Evolutionary conservation across 441 rosid genomes (phyloP).

Genomic region (Populus trichocarpa): DNA sequence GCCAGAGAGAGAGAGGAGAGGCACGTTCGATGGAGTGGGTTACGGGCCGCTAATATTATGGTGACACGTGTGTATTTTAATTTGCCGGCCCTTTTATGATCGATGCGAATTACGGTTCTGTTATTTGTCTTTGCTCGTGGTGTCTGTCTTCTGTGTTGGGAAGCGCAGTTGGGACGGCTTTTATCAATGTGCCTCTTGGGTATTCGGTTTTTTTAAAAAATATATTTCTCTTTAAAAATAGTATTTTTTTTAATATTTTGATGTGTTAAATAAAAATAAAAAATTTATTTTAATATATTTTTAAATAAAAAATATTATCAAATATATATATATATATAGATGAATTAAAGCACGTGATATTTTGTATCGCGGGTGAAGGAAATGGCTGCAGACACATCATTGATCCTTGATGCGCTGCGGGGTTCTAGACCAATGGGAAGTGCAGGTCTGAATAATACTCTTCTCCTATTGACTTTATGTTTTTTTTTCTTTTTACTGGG

Average conservation of each 20-base stretch:
- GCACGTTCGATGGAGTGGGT: slow-evolving; percentile 1
- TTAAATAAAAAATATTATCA: too few relatives aligned
- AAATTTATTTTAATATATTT: too few relatives aligned
- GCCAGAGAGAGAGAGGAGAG: background rate
- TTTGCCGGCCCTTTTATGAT: background rate
- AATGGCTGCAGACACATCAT: slow-evolving; percentile 66
- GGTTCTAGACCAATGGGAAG: slow-evolving; percentile 63
- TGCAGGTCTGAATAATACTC: slow-evolving; percentile 56
- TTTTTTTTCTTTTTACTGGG: background rate
- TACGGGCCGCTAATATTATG: background rate
- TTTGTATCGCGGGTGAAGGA: slow-evolving; percentile 57
- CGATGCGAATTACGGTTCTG: background rate
- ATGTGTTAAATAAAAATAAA: too few relatives aligned
- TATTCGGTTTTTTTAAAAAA: too few relatives aligned
- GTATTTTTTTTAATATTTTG: too few relatives aligned
- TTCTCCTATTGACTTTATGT: background rate
- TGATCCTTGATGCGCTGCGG: slow-evolving; percentile 70
- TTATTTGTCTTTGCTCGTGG: too few relatives aligned
- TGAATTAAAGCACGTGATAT: slow-evolving; percentile 2
- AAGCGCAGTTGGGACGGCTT: too few relatives aligned
- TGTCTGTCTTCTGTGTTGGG: too few relatives aligned
- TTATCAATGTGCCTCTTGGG: too few relatives aligned
- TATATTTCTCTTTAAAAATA: too few relatives aligned
- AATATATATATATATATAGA: too few relatives aligned
- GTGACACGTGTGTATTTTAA: background rate